Conservation (phyloP, 345 rosid species). For the Hevea brasiliensis region DNA sequence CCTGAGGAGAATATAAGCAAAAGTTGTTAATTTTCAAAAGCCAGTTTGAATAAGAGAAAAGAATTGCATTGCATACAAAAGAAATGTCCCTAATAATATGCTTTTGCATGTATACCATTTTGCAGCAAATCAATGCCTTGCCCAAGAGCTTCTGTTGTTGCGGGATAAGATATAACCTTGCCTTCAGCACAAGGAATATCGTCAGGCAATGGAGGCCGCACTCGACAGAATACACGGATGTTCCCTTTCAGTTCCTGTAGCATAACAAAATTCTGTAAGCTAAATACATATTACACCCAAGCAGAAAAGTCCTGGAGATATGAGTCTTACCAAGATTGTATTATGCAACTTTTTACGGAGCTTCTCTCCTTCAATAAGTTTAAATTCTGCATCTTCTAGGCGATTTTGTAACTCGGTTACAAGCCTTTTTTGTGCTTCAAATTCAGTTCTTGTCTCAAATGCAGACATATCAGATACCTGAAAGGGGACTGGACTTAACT, state of each 20-base stretch:
- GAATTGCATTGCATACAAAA: neutral
- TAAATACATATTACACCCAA: neutral
- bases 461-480: conserved; percentile 77
- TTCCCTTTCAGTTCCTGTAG: conserved; percentile 92
- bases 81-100: neutral
- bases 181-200: conserved; percentile 57
- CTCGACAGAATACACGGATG: conserved; percentile 97
- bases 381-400: conserved; percentile 80
- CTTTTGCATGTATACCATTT: conserved; percentile 49
- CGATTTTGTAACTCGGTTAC: conserved; percentile 60
- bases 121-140: conserved; percentile 73
- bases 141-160: conserved; percentile 72
- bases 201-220: conserved; percentile 77
- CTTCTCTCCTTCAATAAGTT: conserved; percentile 88
- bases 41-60: neutral
- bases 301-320: neutral
- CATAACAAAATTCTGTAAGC: conserved; percentile 22
- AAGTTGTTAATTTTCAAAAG: neutral
- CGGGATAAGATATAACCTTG: conserved; percentile 63
- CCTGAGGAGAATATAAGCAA: conserved; percentile 43
- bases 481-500: conserved; percentile 11
- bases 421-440: conserved; percentile 68
- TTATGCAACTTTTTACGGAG: conserved; percentile 92
- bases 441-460: conserved; percentile 71
- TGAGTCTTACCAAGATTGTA: conserved; percentile 73